These are phyloP conservation scores for Lycium ferocissimum DNA, from an alignment of 257 asterid genomes.

Conservation along the genomic window DNA sequence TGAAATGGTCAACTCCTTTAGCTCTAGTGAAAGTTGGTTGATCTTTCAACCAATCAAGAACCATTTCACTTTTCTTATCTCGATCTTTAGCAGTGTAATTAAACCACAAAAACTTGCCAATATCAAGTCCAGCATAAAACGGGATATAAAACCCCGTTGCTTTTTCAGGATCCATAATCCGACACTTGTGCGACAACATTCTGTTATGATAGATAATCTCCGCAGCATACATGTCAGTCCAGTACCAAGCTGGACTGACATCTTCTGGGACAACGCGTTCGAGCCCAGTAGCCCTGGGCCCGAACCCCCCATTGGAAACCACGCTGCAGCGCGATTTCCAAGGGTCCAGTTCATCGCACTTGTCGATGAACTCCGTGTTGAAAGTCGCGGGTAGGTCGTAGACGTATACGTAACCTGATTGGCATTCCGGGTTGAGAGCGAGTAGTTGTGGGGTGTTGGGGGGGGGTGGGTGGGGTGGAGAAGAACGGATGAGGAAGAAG, in stretches of 20 bases:
- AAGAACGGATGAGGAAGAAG: constrained; percentile 39
- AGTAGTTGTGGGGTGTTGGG: not conserved
- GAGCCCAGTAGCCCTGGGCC: constrained; percentile 59
- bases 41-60: constrained; percentile 54
- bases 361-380: constrained; percentile 49
- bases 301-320: constrained; percentile 56
- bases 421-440: constrained; percentile 38
- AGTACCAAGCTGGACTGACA: constrained; percentile 57
- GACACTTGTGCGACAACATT: constrained; percentile 51
- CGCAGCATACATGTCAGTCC: constrained; percentile 58
- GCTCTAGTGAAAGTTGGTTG: constrained; percentile 43
- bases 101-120: constrained; percentile 61
- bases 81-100: constrained; percentile 55
- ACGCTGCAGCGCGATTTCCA: constrained; percentile 58
- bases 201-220: constrained; percentile 63
- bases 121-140: constrained; percentile 71
- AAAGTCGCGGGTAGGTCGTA: constrained; percentile 55
- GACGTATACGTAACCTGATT: constrained; percentile 54
- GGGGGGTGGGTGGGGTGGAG: constrained; percentile 33
- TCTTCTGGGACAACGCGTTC: constrained; percentile 48
- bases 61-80: constrained; percentile 48
- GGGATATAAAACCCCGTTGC: constrained; percentile 74
- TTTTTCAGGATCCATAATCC: constrained; percentile 50
- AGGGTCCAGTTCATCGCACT: constrained; percentile 52
- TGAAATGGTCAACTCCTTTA: constrained; percentile 71